phyloP scores from a whole-genome alignment of 208 protist species.

The Leishmania gerbilli region DNA sequence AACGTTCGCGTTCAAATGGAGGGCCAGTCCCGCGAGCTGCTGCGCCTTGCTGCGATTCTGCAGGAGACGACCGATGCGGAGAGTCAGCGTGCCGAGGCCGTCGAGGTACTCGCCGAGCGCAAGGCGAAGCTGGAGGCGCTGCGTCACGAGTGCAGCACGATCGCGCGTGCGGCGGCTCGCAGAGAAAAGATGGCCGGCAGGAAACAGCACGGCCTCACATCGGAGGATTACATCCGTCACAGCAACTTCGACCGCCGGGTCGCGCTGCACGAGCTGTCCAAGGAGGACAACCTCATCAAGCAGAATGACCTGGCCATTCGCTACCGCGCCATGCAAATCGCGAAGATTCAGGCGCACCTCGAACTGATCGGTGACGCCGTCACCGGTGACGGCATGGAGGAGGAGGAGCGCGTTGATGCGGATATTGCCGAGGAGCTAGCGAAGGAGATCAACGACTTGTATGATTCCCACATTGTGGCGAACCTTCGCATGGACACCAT shows the following conservation, averaged over 20 bases:
- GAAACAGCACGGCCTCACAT: constrained; percentile 37
- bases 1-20: constrained; percentile 42
- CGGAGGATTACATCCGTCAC: constrained; percentile 51
- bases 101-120: constrained; percentile 60
- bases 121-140: constrained; percentile 47
- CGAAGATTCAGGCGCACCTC: constrained; percentile 67
- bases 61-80: constrained; percentile 53
- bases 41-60: constrained; percentile 42
- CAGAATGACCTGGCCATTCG: constrained; percentile 62
- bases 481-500: constrained; percentile 49
- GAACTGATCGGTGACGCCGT: constrained; percentile 80
- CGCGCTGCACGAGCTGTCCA: constrained; percentile 48
- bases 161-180: constrained; percentile 36
- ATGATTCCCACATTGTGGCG: constrained; percentile 51
- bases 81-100: constrained; percentile 54
- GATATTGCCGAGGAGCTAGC: constrained; percentile 61
- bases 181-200: constrained; percentile 63
- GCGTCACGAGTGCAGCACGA: constrained; percentile 32
- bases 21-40: constrained; percentile 47
- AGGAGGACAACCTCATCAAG: constrained; percentile 57
- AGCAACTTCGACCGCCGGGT: constrained; percentile 69
- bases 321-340: constrained; percentile 72
- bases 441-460: constrained; percentile 59
- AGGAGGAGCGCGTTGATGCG: constrained; percentile 66
- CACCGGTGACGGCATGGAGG: constrained; percentile 43